Evolutionary conservation across 1,139 yeast genomes (phyloP).

Genomic region (Suhomyces taliae): DNA sequence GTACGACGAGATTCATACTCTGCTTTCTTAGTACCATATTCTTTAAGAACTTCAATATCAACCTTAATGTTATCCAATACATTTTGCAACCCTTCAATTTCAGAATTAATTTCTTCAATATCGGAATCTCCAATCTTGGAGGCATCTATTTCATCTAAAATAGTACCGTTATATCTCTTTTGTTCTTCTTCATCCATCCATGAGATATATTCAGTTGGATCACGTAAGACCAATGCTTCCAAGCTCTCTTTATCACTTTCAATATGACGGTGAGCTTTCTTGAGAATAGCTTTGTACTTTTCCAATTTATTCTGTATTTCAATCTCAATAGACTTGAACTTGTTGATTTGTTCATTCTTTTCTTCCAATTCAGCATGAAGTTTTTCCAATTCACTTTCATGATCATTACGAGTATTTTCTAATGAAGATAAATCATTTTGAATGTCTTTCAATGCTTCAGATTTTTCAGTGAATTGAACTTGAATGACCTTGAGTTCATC

Average conservation of each 20-base stretch:
- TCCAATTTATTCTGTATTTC: conserved; percentile 69
- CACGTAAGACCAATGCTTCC: conserved; percentile 47
- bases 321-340: conserved; percentile 66
- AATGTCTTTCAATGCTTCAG: conserved; percentile 32
- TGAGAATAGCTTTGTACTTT: conserved; percentile 46
- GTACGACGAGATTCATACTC: conserved; percentile 65
- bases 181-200: conserved; percentile 50
- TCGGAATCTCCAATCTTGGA: conserved; percentile 57
- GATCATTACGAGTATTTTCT: conserved; percentile 30
- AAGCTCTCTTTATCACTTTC: conserved; percentile 40
- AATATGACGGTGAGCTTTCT: conserved; percentile 41
- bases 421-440: conserved; percentile 26
- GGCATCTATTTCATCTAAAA: conserved; percentile 44
- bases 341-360: conserved; percentile 54
- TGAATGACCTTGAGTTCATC: conserved; percentile 30
- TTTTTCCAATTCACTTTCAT: conserved; percentile 37
- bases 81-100: conserved; percentile 57
- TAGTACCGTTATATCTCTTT: conserved; percentile 32
- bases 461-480: conserved; percentile 34
- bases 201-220: conserved; percentile 47
- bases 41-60: conserved; percentile 74
- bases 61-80: conserved; percentile 59
- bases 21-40: conserved; percentile 64
- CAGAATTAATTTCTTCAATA: conserved; percentile 48
- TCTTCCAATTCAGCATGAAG: conserved; percentile 50